These are phyloP conservation scores for Heterobasidion occidentale DNA, from an alignment of 1,284 basidiomycete genomes.

Conservation along the genomic window DNA sequence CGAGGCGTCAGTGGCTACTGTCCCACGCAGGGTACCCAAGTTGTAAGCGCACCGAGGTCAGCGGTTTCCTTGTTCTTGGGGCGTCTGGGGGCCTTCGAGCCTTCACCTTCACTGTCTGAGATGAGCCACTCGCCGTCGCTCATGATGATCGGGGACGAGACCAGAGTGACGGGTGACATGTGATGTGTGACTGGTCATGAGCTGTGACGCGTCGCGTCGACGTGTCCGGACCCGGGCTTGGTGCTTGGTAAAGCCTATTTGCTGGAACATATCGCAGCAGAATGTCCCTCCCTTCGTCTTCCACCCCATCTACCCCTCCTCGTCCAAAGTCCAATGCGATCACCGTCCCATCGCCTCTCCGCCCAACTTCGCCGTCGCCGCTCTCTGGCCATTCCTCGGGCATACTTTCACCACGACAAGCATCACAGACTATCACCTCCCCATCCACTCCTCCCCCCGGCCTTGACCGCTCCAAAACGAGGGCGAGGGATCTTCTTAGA, in stretches of 20 bases:
- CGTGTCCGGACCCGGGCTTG: too few species aligned
- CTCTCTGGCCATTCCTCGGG: neutral
- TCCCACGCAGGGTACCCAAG: too few species aligned
- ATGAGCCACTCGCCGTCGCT: conserved; percentile 9
- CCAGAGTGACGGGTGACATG: too few species aligned
- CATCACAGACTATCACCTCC: conserved; percentile 1
- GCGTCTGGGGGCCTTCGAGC: neutral
- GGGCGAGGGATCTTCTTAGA: conserved; percentile 70
- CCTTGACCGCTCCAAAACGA: conserved; percentile 34
- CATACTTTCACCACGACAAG: conserved; percentile 4
- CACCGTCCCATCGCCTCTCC: conserved; percentile 16
- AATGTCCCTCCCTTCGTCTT: conserved; percentile 8
- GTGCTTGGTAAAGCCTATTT: too few species aligned
- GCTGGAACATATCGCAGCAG: too few species aligned
- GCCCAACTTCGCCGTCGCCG: conserved; percentile 15
- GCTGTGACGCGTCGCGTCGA: conserved; percentile 2
- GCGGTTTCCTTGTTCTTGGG: neutral
- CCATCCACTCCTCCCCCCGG: conserved; percentile 3
- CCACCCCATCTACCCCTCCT: conserved; percentile 6
- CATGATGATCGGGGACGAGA: neutral
- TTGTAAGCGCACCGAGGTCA: too few species aligned
- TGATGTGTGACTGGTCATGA: neutral
- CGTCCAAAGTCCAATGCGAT: conserved; percentile 5
- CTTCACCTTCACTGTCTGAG: conserved; percentile 14
- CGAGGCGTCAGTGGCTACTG: neutral